Percentiles rank a stretch among this genome's conserved stretches.
Conservation (phyloP, 2,329 filamentous ascomycete species). For the Neurospora sp. region DNA sequence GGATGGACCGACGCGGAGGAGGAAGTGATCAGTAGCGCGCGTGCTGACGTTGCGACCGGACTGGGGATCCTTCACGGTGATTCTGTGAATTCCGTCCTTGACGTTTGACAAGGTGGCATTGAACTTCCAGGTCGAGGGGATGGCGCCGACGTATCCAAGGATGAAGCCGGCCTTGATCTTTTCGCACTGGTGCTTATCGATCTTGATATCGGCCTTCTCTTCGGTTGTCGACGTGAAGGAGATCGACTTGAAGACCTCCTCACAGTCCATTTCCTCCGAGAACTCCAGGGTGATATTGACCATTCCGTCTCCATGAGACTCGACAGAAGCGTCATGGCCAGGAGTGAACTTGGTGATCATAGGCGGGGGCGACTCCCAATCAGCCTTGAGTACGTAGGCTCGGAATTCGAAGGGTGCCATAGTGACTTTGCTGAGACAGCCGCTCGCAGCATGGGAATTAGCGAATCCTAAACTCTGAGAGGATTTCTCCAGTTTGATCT, state of each 20-base stretch:
- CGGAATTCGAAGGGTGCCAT: constrained; percentile 48
- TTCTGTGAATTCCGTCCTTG: constrained; percentile 48
- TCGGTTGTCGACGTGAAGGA: constrained; percentile 44
- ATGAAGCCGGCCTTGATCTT: constrained; percentile 25
- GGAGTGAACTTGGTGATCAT: constrained; percentile 50
- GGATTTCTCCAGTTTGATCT: constrained; percentile 37
- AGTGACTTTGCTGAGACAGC: constrained; percentile 42
- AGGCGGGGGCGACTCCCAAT: constrained; percentile 40
- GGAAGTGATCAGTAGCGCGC: constrained; percentile 44
- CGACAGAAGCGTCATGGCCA: constrained; percentile 48
- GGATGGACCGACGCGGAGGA: constrained; percentile 46
- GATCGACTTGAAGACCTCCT: constrained; percentile 37
- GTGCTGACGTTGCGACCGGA: constrained; percentile 15
- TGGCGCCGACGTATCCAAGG: constrained; percentile 35
- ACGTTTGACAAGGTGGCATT: constrained; percentile 43
- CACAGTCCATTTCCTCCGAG: constrained; percentile 50
- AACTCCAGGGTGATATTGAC: constrained; percentile 44
- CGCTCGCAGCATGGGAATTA: constrained; percentile 36
- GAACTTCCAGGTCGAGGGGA: constrained; percentile 44
- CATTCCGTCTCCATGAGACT: constrained; percentile 26
- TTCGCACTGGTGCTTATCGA: constrained; percentile 39
- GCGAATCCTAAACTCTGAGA: constrained; percentile 35
- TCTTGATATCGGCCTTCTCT: constrained; percentile 29
- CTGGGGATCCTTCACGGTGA: constrained; percentile 46
- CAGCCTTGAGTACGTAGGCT: constrained; percentile 45